Evolutionary conservation across 2,329 filamentous ascomycete genomes (phyloP).

Genomic region (Fusarium circinatum): DNA sequence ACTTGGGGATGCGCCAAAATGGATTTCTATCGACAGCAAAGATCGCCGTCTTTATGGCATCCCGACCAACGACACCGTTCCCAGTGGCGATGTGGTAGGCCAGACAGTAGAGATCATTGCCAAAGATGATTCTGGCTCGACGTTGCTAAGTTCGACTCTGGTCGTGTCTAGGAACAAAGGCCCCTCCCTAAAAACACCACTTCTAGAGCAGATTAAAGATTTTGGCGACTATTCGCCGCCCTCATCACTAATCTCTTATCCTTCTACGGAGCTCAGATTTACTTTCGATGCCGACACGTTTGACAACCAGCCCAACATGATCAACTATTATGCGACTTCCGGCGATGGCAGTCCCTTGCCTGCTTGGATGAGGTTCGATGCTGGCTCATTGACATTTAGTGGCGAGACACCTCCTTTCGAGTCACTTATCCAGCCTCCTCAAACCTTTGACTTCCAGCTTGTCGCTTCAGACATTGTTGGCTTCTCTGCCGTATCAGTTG

Average conservation of each 20-base stretch:
- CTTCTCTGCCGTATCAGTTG: slow-evolving; percentile 73
- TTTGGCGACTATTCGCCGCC: slow-evolving; percentile 71
- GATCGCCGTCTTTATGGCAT: slow-evolving; percentile 76
- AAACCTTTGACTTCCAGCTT: slow-evolving; percentile 76
- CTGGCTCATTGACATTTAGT: slow-evolving; percentile 70
- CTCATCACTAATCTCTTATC: slow-evolving; percentile 65
- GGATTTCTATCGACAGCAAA: slow-evolving; percentile 76
- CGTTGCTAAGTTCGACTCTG: slow-evolving; percentile 73
- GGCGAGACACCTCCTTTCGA: slow-evolving; percentile 75
- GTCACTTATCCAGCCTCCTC: slow-evolving; percentile 72
- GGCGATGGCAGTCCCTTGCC: slow-evolving; percentile 83
- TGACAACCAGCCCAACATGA: slow-evolving; percentile 58
- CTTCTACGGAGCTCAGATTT: slow-evolving; percentile 64
- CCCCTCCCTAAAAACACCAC: slow-evolving; percentile 65
- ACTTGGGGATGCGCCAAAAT: slow-evolving; percentile 72
- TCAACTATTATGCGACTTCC: slow-evolving; percentile 82
- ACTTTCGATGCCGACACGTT: slow-evolving; percentile 71
- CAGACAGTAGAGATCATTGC: slow-evolving; percentile 75
- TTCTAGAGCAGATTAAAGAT: slow-evolving; percentile 66
- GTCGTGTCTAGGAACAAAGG: slow-evolving; percentile 70
- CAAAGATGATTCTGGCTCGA: slow-evolving; percentile 71
- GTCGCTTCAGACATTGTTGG: slow-evolving; percentile 84
- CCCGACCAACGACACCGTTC: slow-evolving; percentile 64
- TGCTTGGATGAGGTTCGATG: slow-evolving; percentile 84
- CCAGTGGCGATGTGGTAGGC: slow-evolving; percentile 64